Base-by-base conservation (phyloP, 2,329 filamentous ascomycete genomes). In the Daldinia eschscholtzii region DNA sequence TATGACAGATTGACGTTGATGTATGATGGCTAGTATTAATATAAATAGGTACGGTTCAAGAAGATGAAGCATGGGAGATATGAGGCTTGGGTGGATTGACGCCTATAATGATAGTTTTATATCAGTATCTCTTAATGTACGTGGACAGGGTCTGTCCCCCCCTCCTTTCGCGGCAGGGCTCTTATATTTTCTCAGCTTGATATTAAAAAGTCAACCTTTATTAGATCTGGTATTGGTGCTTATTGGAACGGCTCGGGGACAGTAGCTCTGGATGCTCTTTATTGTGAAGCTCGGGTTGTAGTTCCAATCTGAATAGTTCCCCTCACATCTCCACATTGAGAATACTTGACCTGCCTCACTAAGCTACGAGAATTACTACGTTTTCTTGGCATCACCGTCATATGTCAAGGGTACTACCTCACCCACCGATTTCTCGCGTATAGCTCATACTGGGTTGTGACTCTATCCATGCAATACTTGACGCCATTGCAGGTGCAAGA, bases 331-430 rank as follows among this genome's bases (percentile, higher is more conserved):
- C 53, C 39, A 18, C 46, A 42, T 10, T 10, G 20, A 41, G 18
- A 12, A 35, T 13, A 13, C 26, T 35, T 46, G 63, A 69, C 67
- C 67, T 66, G 55, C 67, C 56, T 57, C n/a, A 66, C 46, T 58
- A 15, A 57, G 67, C 35, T 48, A 57, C 48, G 18, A 57, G 33
- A 50, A 65, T 69, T 65, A 69, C 63, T 65, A 61, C 53, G 12
- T 30, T 33, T 3, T 13, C 67, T 69, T 66, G 67, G 67, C 67
- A 37, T 53, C 33, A 2, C 59, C n/a, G 18, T 53, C 28, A 18
- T 23, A 41, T 1, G 15, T 33, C 12, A 18, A 26, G 12, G 6
- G 13, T 65, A 42, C 44, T 65, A 59, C 58, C 15, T 13, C 56
- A 18, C 50, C 18, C 10, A 28, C 42, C 46, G 3, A 15, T 10